These are phyloP conservation scores for Leishmania lainsoni DNA, from an alignment of 208 protist species.

Conservation along the genomic window DNA sequence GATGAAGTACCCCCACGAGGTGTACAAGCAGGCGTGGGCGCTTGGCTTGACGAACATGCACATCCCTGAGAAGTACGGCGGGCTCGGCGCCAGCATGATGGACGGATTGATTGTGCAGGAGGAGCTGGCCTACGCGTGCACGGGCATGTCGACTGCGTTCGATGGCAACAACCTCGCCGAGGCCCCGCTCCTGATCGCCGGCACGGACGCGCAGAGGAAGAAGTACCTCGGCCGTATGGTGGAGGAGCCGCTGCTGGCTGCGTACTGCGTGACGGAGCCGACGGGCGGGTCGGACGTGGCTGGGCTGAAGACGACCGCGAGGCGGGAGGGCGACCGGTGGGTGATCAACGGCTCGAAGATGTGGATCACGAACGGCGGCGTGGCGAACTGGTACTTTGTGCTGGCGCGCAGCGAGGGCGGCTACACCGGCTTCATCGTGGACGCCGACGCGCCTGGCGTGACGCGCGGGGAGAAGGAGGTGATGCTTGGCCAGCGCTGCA, in stretches of 20 bases:
- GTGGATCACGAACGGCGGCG: constrained; percentile 95
- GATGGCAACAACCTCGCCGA: constrained; percentile 81
- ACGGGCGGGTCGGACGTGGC: constrained; percentile 87
- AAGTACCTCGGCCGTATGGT: constrained; percentile 88
- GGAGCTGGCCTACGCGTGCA: constrained; percentile 88
- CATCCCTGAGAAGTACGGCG: constrained; percentile 83
- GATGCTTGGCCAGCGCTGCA: constrained; percentile 93
- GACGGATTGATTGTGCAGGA: constrained; percentile 83
- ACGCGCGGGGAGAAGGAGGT: constrained; percentile 81
- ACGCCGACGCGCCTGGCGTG: constrained; percentile 86
- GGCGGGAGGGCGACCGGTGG: constrained; percentile 88
- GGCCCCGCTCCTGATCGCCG: constrained; percentile 87
- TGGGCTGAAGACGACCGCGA: constrained; percentile 83
- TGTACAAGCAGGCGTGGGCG: constrained; percentile 87
- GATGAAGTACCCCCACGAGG: constrained; percentile 69
- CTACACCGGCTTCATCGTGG: constrained; percentile 90
- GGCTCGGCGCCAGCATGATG: constrained; percentile 66
- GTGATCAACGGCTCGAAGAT: constrained; percentile 94
- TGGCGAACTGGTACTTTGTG: constrained; percentile 93
- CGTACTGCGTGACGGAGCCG: constrained; percentile 90
- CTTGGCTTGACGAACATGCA: constrained; percentile 87
- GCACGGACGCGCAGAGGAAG: constrained; percentile 85
- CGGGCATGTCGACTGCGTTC: constrained; percentile 84
- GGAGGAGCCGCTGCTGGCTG: constrained; percentile 78
- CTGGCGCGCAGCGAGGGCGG: constrained; percentile 75